A percentile compares a stretch with the other conserved stretches of the same genome.
Evolutionary conservation across 768 basidiomycete genomes (phyloP).

Genomic region (Psilocybe cyanescens): DNA sequence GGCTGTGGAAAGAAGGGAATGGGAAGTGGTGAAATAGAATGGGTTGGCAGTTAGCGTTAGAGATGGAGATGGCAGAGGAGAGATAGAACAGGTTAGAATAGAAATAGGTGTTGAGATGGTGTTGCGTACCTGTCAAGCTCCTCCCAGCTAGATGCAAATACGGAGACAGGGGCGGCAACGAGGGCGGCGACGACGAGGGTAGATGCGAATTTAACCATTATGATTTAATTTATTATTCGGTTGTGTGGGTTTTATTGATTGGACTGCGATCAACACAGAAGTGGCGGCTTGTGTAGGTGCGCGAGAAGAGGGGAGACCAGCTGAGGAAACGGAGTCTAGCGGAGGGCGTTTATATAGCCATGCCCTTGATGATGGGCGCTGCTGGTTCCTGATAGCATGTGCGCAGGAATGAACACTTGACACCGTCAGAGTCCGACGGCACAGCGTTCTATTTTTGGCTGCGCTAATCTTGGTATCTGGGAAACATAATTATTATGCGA

Average conservation of each 20-base stretch:
- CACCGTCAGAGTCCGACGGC: too few species aligned
- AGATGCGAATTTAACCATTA: conserved; percentile 21
- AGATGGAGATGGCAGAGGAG: too few species aligned
- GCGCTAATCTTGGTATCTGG: too few species aligned
- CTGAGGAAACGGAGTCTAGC: conserved; percentile 11
- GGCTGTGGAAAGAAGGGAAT: not conserved
- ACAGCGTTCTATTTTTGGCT: too few species aligned
- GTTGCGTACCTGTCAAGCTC: conserved; percentile 15
- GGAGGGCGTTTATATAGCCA: too few species aligned
- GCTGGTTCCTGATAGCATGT: too few species aligned
- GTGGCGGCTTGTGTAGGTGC: not conserved
- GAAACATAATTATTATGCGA: too few species aligned
- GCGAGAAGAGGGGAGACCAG: conserved; percentile 22
- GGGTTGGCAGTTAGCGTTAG: not conserved
- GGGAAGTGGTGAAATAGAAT: not conserved
- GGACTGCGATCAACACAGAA: conserved; percentile 20
- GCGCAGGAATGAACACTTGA: too few species aligned
- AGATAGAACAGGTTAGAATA: not conserved
- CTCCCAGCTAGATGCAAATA: conserved; percentile 12
- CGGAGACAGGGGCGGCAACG: conserved; percentile 18
- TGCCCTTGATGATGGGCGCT: too few species aligned
- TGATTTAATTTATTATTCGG: conserved; percentile 1
- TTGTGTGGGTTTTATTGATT: not conserved
- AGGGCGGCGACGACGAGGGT: conserved; percentile 16
- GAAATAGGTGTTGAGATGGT: too few species aligned